These are phyloP conservation scores for Arthrobotrys conoides DNA, from an alignment of 2,329 filamentous ascomycete species.

Conservation along the genomic window DNA sequence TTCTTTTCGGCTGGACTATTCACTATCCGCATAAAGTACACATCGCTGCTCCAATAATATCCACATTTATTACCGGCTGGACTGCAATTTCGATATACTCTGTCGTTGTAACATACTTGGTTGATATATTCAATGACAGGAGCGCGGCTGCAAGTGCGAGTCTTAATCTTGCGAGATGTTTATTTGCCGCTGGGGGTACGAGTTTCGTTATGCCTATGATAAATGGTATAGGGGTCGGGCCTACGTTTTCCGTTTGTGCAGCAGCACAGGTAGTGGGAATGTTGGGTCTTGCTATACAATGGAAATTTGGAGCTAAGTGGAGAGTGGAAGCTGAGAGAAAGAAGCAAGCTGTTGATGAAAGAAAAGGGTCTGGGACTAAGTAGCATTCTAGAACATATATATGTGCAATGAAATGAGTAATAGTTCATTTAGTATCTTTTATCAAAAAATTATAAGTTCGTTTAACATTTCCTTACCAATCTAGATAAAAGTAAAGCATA, in stretches of 20 bases:
- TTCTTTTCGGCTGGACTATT: conserved; percentile 72
- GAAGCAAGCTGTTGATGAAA: neutral
- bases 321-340: conserved; percentile 63
- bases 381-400: neutral
- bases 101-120: conserved; percentile 71
- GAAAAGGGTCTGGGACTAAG: neutral
- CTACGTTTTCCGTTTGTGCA: conserved; percentile 70
- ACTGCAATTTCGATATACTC: conserved; percentile 70
- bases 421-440: no score
- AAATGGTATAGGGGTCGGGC: conserved; percentile 69
- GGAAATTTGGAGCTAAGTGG: conserved; percentile 67
- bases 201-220: conserved; percentile 71
- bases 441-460: neutral
- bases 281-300: conserved; percentile 69
- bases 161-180: conserved; percentile 71
- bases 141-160: conserved; percentile 72
- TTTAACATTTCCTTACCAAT: no score
- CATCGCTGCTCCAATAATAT: conserved; percentile 70
- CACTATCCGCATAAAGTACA: conserved; percentile 68
- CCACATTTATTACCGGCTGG: conserved; percentile 72
- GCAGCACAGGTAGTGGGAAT: conserved; percentile 69
- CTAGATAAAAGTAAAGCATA: no score
- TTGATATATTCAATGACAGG: conserved; percentile 71
- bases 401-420: no score
- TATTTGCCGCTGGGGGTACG: conserved; percentile 71